Evolutionary conservation across 2,329 filamentous ascomycete species (phyloP), one percentile per base, ranked within the genome.

Genomic region (Aspergillus fischeri): DNA sequence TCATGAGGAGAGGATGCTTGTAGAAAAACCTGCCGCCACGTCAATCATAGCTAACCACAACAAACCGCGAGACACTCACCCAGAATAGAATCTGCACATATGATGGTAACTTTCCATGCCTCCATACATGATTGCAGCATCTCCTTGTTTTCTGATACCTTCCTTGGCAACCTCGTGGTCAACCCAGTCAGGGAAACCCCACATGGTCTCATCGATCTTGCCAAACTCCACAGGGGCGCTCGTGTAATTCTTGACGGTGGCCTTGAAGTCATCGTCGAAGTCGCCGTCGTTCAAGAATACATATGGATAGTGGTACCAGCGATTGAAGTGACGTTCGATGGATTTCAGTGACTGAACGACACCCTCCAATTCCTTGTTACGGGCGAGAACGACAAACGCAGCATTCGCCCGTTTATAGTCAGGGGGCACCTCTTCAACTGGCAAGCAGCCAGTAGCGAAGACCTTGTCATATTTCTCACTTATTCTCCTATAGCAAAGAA

Each of bases 51-150:
- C n/a, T 38, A 8, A 32, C 14, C 11, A 14, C 9, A 20, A 29
- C 24, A 6, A 4, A 4, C 20, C 25, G n/a, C 44, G 11, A n/a
- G 29, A 8, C 50, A 77, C 86, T 68, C 80, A 94, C 89, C 93
- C 94, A 62, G 94, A 99, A 78, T 99, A 99, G 81, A 99, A 99
- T 66, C 94, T 86, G 74, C 94, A 99, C 94, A 99, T 99, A 77
- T 95, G 89, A 70, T 99, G 94, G 73, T 99, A 99, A 77, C 92
- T 97, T 75, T 97, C 94, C 82, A 99, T 88, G 49, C 94, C 94
- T 73, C 94, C 94, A 73, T 97, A 99, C 94, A 99, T 99, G 80
- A 99, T 96, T 49, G 94, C 94, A 52, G 88, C 87, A 75, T 99
- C 94, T 63, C 94, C 94, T 75, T 99, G 94, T 78, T 97, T 96